phyloP scores from a whole-genome alignment of 2,329 filamentous ascomycete species.

The Nannizziopsis barbatae region DNA sequence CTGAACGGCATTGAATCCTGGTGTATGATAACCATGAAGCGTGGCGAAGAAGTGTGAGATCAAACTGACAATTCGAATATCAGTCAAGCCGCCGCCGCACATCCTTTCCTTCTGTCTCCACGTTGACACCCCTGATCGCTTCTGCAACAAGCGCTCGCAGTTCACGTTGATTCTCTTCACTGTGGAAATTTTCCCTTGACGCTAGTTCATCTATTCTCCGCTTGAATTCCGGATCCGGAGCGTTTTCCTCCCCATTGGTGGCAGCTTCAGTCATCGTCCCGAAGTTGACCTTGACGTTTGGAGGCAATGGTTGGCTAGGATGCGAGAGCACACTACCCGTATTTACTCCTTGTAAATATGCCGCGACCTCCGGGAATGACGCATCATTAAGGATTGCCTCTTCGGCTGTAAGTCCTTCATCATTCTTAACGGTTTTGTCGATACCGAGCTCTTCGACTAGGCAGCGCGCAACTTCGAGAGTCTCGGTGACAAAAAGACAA shows the following conservation, averaged over 20 bases:
- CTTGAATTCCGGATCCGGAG: conserved; percentile 71
- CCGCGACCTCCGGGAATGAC: conserved; percentile 63
- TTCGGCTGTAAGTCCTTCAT: conserved; percentile 65
- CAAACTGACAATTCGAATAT: conserved; percentile 14
- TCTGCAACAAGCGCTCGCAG: conserved; percentile 70
- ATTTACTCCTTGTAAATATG: conserved; percentile 49
- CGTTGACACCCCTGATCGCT: conserved; percentile 56
- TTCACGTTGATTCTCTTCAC: conserved; percentile 65
- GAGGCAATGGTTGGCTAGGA: conserved; percentile 54
- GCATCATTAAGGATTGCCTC: conserved; percentile 71
- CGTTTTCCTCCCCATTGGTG: conserved; percentile 47
- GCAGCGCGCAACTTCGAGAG: conserved; percentile 61
- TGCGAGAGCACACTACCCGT: conserved; percentile 25
- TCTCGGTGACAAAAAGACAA: conserved; percentile 86
- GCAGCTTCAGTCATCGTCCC: conserved; percentile 55
- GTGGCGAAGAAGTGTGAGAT: too few relatives aligned
- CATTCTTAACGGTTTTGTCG: conserved; percentile 53
- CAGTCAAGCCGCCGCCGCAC: conserved; percentile 53
- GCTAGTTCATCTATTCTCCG: conserved; percentile 82
- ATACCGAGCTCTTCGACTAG: conserved; percentile 74
- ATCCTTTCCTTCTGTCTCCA: conserved; percentile 50
- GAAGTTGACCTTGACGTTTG: conserved; percentile 66
- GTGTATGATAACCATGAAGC: too few relatives aligned
- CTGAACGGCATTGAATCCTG: too few relatives aligned
- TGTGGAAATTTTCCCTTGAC: conserved; percentile 69